A percentile compares a stretch with the other conserved stretches of the same genome.
Conservation (phyloP, 148 eudicot species). For the Amaranthus cruentus region DNA sequence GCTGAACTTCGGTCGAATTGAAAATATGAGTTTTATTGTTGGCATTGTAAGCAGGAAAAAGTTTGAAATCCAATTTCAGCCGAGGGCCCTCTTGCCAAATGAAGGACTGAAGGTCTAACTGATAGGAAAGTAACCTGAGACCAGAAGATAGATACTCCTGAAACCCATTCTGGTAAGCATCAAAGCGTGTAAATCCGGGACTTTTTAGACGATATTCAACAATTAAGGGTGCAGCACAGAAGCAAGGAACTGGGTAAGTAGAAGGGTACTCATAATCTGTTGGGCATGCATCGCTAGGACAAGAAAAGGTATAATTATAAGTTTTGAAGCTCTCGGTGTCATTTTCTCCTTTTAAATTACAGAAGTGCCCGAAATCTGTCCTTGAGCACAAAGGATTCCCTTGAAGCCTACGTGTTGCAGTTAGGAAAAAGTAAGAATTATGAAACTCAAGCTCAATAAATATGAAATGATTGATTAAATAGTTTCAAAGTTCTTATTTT, state of each 20-base stretch:
- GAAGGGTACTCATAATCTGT: slow-evolving; percentile 38
- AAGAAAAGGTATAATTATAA: slow-evolving; percentile 14
- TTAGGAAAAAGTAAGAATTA: slow-evolving; percentile 3
- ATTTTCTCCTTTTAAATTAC: slow-evolving; percentile 12
- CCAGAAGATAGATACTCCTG: slow-evolving; percentile 43
- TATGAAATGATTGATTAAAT: not conserved
- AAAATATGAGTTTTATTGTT: slow-evolving; percentile 22
- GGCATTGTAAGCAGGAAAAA: slow-evolving; percentile 38
- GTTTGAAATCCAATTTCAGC: slow-evolving; percentile 44
- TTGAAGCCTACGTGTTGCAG: slow-evolving; percentile 15
- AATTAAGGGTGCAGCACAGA: slow-evolving; percentile 54
- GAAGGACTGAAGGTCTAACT: slow-evolving; percentile 37
- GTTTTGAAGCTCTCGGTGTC: slow-evolving; percentile 11
- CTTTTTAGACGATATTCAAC: slow-evolving; percentile 59
- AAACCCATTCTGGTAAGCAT: slow-evolving; percentile 40
- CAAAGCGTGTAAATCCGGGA: slow-evolving; percentile 52
- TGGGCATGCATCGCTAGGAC: slow-evolving; percentile 33
- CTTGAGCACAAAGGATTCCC: slow-evolving; percentile 32
- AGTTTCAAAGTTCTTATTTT: not conserved
- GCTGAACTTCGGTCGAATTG: slow-evolving; percentile 42
- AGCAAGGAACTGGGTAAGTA: slow-evolving; percentile 41
- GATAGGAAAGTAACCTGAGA: slow-evolving; percentile 36
- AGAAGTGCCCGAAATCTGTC: slow-evolving; percentile 12
- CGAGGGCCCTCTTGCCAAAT: slow-evolving; percentile 63
- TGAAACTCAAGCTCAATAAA: not conserved